These are phyloP conservation scores for Endogone sp. DNA, from an alignment of 192 early-diverging fungal species.

Conservation along the genomic window DNA sequence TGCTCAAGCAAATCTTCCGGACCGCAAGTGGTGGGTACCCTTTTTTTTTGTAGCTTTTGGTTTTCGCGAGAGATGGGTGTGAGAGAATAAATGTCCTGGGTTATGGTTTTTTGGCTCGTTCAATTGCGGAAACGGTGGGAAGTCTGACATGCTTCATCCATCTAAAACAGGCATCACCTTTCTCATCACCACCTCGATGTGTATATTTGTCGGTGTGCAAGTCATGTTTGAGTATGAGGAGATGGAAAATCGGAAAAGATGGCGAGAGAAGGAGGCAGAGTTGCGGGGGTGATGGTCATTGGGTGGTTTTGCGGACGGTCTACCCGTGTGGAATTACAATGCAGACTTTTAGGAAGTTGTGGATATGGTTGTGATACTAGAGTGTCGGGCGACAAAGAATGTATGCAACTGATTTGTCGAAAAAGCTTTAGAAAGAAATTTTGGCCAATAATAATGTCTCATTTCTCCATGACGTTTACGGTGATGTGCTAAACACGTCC, in stretches of 20 bases:
- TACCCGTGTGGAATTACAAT: no score
- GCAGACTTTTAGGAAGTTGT: no score
- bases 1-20: conserved; percentile 65
- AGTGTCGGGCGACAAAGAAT: no score
- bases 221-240: conserved; percentile 82
- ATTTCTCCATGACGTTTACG: no score
- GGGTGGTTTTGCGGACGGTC: no score
- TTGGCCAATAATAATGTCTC: no score
- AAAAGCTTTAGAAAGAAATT: no score
- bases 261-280: neutral
- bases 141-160: conserved; percentile 9
- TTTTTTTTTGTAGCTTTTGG: neutral
- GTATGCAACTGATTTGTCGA: no score
- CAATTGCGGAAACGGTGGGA: neutral
- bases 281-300: neutral
- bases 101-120: neutral
- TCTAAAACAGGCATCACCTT: conserved; percentile 38
- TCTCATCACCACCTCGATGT: conserved; percentile 40
- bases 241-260: conserved; percentile 50
- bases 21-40: conserved; percentile 38
- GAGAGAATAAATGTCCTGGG: neutral
- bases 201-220: conserved; percentile 64
- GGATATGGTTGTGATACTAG: no score
- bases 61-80: no score
- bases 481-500: neutral